phyloP scores from a whole-genome alignment of 2,329 filamentous ascomycete genomes.

The Exophiala spinifera region DNA sequence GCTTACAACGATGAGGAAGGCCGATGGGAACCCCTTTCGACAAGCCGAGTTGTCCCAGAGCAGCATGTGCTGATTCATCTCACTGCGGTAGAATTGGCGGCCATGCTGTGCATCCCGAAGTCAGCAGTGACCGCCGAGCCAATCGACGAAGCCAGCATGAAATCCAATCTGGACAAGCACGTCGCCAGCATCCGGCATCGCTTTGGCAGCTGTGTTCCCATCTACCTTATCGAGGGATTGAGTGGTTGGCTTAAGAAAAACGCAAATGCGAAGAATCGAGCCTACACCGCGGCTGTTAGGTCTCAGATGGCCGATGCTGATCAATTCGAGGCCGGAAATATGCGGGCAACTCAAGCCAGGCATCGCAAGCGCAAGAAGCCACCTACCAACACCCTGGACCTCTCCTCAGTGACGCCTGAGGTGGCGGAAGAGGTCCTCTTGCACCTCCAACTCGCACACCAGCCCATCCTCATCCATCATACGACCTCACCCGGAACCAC shows the following conservation, averaged over 20 bases:
- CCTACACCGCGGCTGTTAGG: constrained; percentile 65
- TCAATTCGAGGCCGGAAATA: constrained; percentile 30
- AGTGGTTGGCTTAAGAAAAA: constrained; percentile 66
- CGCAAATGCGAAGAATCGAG: constrained; percentile 62
- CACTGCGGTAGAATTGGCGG: constrained; percentile 63
- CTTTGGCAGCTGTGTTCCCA: constrained; percentile 54
- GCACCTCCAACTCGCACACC: constrained; percentile 65
- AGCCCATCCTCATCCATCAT: constrained; percentile 64
- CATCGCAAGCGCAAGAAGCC: constrained; percentile 40
- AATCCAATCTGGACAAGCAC: constrained; percentile 57
- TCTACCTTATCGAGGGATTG: constrained; percentile 73
- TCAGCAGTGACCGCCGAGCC: constrained; percentile 27
- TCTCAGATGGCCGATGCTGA: constrained; percentile 40
- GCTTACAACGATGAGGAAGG: constrained; percentile 59
- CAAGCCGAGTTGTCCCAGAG: constrained; percentile 49
- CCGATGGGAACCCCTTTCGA: constrained; percentile 62
- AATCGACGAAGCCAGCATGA: constrained; percentile 35
- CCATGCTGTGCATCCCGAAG: constrained; percentile 43
- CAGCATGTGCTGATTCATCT: constrained; percentile 62
- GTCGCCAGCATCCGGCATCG: constrained; percentile 53
- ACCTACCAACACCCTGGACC: constrained; percentile 34
- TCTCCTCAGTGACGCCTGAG: constrained; percentile 62
- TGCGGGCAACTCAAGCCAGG: constrained; percentile 6
- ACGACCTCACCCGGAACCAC: constrained; percentile 60
- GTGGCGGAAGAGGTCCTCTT: constrained; percentile 68